Base-by-base conservation (phyloP, 805 yeast genomes). In the Hanseniaspora nectarophila region DNA sequence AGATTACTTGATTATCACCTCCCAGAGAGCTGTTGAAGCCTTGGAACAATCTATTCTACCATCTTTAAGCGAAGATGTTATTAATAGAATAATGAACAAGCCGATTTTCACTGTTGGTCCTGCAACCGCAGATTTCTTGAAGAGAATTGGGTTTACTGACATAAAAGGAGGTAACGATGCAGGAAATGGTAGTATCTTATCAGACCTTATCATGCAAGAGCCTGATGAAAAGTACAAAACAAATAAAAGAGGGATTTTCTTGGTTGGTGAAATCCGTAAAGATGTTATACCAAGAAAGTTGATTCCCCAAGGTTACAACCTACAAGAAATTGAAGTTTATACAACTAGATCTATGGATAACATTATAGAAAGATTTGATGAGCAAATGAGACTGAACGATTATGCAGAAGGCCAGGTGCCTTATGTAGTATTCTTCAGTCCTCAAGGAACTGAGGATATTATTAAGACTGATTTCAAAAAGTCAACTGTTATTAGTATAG, bases 41-140 rank as follows among this genome's bases (percentile, higher is more conserved):
- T 65, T 87, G 12, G 76, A 75, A 55, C 68, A 70, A 35, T 63
- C 75, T 13, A 66, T 81, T 5, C 45, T 66, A 1, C 59, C 66
- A 8, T 32, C 40, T 0, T 54, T 67, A 12, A 18, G 59, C 2
- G 44, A 40, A 0, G 59, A 45, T 1, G 55, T 45, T 8, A 61
- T 54, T 52, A 58, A 62, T 7, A 51, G 45, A 0, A 67, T 80
- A 0, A 61, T 76, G 6, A 51, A 56, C 3, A 79, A 78, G 58
- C 76, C 80, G 0, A 81, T 82, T 0, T 90, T 80, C 61, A 86
- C 96, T 0, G 96, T 90, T 5, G 97, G 97, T 0, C 95, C 95
- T 1, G 88, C 95, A 0, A 90, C 97, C 0, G 75, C 74, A 18
- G 68, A 70, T 15, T 77, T 82, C 16, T 64, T 90, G 12, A 55